phyloP scores from a whole-genome alignment of 1,284 basidiomycete genomes.

The Moesziomyces antarcticus region DNA sequence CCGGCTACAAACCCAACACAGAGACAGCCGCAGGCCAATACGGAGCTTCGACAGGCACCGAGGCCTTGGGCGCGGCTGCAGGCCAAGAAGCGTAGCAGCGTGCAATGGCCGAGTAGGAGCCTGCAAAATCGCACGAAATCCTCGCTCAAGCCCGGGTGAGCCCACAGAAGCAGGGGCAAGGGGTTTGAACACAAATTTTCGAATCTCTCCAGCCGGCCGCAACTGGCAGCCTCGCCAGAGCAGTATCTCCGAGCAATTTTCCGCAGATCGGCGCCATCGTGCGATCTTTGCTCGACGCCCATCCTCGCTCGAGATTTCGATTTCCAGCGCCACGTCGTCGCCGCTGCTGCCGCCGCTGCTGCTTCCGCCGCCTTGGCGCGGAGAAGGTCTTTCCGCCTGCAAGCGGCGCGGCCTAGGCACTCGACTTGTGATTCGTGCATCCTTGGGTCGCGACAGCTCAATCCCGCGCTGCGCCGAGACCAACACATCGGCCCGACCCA shows the following conservation, averaged over 20 bases:
- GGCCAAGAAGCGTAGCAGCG: neutral
- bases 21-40: neutral
- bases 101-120: neutral
- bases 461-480: no score
- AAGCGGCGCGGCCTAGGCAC: no score
- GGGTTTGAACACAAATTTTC: neutral
- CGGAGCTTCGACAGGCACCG: neutral
- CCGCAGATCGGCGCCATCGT: neutral
- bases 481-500: no score
- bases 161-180: neutral
- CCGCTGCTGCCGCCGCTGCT: no score
- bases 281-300: neutral
- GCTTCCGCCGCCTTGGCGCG: no score
- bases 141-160: neutral
- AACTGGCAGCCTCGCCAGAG: neutral
- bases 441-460: no score
- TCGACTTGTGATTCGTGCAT: no score
- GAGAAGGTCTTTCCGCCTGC: no score
- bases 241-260: neutral
- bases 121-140: neutral
- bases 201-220: neutral
- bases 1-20: neutral
- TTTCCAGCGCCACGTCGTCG: neutral
- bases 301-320: neutral
- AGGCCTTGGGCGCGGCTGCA: neutral